Evolutionary conservation across 768 basidiomycete species (phyloP).

Genomic region (Tylopilus vinaceipallidus): DNA sequence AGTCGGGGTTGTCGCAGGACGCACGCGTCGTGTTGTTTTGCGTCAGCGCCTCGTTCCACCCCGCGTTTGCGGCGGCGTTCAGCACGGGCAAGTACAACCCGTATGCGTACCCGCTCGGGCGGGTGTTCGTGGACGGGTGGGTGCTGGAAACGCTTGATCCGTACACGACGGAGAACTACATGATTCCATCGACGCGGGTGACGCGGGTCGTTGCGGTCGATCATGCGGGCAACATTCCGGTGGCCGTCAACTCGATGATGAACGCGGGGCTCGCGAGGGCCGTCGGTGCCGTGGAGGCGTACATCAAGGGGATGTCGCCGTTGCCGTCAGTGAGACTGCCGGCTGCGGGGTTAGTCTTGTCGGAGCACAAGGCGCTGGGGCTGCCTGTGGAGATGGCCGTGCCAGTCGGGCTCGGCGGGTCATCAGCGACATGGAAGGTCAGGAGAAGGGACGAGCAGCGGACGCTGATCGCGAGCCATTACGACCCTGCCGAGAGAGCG

Average conservation of each 20-base stretch:
- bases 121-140: slow-evolving; percentile 91
- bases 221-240: slow-evolving; percentile 81
- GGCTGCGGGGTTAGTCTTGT: slow-evolving; percentile 55
- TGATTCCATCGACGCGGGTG: slow-evolving; percentile 90
- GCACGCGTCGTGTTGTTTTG: slow-evolving; percentile 70
- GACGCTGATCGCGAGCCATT: slow-evolving; percentile 54
- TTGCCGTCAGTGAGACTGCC: slow-evolving; percentile 72
- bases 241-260: slow-evolving; percentile 80
- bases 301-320: slow-evolving; percentile 62
- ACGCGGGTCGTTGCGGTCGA: slow-evolving; percentile 84
- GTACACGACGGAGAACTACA: slow-evolving; percentile 89
- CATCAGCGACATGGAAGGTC: slow-evolving; percentile 54
- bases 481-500: slow-evolving; percentile 45
- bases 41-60: slow-evolving; percentile 79
- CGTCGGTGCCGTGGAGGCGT: slow-evolving; percentile 71
- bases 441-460: slow-evolving; percentile 58
- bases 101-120: slow-evolving; percentile 68
- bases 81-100: slow-evolving; percentile 73
- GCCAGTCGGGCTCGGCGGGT: slow-evolving; percentile 22
- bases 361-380: slow-evolving; percentile 40
- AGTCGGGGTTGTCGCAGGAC: slow-evolving; percentile 36
- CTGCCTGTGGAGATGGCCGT: slow-evolving; percentile 35
- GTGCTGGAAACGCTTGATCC: slow-evolving; percentile 95
- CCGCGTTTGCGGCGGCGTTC: slow-evolving; percentile 58
- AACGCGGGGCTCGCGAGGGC: slow-evolving; percentile 74